A percentile compares a stretch with the other conserved stretches of the same genome.
These are phyloP conservation scores for Leccinum ponderosum DNA, from an alignment of 1,284 basidiomycete genomes.

Conservation along the genomic window DNA sequence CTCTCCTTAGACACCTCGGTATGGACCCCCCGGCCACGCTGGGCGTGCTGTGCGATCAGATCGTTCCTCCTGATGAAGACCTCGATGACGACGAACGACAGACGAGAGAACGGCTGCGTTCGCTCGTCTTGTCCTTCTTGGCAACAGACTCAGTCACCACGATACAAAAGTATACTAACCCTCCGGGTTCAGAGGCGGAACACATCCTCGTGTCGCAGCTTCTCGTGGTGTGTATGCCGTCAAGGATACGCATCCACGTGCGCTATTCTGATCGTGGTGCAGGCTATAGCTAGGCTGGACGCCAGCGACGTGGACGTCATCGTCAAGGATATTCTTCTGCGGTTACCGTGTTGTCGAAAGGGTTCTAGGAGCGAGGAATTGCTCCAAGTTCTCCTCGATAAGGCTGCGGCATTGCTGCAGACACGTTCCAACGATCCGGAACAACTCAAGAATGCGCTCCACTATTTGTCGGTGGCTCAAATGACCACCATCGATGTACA, in stretches of 20 bases:
- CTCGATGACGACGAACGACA: conserved; percentile 57
- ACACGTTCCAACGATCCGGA: conserved; percentile 36
- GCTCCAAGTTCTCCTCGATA: conserved; percentile 45
- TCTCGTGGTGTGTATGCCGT: conserved; percentile 40
- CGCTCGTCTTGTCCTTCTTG: conserved; percentile 60
- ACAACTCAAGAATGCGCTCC: conserved; percentile 40
- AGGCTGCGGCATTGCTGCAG: conserved; percentile 40
- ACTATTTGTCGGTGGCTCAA: conserved; percentile 49
- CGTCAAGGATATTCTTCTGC: conserved; percentile 53
- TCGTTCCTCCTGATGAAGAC: conserved; percentile 50
- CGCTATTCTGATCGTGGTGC: conserved; percentile 5
- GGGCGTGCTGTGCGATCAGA: conserved; percentile 68
- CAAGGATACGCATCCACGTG: conserved; percentile 12
- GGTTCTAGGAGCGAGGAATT: conserved; percentile 42
- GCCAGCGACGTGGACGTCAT: conserved; percentile 46
- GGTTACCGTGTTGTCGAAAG: conserved; percentile 46
- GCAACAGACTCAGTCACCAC: conserved; percentile 50
- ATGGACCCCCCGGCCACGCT: conserved; percentile 61
- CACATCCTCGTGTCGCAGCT: conserved; percentile 49
- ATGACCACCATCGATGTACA: conserved; percentile 44
- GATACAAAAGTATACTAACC: conserved; percentile 46
- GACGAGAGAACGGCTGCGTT: conserved; percentile 57
- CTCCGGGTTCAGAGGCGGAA: conserved; percentile 48
- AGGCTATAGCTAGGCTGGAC: conserved; percentile 53
- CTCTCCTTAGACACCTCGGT: conserved; percentile 61